Conservation (phyloP, 2,329 filamentous ascomycete species). For the Dactylonectria estremocensis region DNA sequence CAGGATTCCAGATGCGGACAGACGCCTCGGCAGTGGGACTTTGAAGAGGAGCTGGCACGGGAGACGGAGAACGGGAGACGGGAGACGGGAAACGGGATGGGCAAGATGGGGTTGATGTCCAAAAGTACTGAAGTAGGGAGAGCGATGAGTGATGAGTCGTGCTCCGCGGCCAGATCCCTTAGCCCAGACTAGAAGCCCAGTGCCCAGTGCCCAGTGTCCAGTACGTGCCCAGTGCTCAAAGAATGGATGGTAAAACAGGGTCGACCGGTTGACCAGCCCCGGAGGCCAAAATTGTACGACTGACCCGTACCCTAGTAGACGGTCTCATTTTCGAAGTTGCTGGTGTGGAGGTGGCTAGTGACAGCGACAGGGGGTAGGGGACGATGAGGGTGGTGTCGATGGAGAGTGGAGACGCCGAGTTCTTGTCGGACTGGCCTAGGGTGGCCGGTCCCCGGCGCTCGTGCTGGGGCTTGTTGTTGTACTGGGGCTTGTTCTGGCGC, state of each 20-base stretch:
- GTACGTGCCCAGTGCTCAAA: slow-evolving; percentile 28
- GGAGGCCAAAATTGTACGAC: slow-evolving; percentile 49
- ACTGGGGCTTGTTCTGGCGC: slow-evolving; percentile 14
- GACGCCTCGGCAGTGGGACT: slow-evolving; percentile 34
- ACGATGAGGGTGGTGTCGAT: slow-evolving; percentile 51
- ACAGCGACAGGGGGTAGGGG: slow-evolving; percentile 44
- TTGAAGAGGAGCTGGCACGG: slow-evolving; percentile 37
- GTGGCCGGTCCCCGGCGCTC: slow-evolving; percentile 23
- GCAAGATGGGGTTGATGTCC: slow-evolving; percentile 45
- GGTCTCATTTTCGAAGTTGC: slow-evolving; percentile 49
- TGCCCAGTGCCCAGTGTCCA: slow-evolving; percentile 23
- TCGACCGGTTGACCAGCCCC: slow-evolving; percentile 40
- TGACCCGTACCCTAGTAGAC: slow-evolving; percentile 48
- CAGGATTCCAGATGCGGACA: slow-evolving; percentile 30
- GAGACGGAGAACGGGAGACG: slow-evolving; percentile 40
- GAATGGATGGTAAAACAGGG: slow-evolving; percentile 42
- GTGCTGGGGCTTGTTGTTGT: slow-evolving; percentile 38
- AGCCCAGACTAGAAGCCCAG: background rate
- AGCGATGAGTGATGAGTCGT: slow-evolving; percentile 18
- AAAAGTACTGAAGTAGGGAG: slow-evolving; percentile 48
- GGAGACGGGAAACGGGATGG: slow-evolving; percentile 37
- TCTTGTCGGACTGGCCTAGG: slow-evolving; percentile 31
- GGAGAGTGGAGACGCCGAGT: slow-evolving; percentile 46
- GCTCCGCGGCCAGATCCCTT: background rate
- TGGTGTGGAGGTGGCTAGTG: slow-evolving; percentile 53